phyloP scores from a whole-genome alignment of 179 eudicot genomes.

The Camellia oleifera region DNA sequence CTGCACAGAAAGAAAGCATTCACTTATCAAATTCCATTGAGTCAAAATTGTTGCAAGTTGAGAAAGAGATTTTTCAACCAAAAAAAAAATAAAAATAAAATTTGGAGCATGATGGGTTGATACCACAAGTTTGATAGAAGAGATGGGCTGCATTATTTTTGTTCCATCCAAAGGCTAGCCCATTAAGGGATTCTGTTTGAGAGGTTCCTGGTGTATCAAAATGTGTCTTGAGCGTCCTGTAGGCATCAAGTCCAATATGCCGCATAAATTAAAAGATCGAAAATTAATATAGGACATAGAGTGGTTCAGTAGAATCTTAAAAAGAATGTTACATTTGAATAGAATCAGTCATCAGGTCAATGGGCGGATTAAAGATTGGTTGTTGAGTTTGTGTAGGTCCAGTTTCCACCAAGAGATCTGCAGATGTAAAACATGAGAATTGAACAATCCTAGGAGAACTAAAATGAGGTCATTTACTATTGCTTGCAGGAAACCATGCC shows the following conservation, averaged over 20 bases:
- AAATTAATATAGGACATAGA: background rate
- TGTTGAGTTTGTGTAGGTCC: conserved; percentile 78
- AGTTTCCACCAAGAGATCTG: conserved; percentile 77
- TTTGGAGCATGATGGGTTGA: background rate
- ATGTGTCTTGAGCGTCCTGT: conserved; percentile 84
- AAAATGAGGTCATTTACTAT: background rate
- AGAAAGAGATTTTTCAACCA: background rate
- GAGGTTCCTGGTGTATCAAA: conserved; percentile 80
- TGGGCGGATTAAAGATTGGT: conserved; percentile 43
- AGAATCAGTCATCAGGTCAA: conserved; percentile 58
- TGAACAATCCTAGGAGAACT: background rate
- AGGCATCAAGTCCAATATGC: conserved; percentile 15
- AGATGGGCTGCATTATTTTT: conserved; percentile 77
- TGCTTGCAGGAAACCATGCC: background rate
- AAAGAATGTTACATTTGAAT: conserved; percentile 47
- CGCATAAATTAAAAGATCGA: background rate
- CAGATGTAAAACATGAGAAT: conserved; percentile 9
- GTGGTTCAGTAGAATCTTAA: background rate
- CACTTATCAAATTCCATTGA: background rate
- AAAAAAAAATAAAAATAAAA: background rate
- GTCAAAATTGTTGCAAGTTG: background rate
- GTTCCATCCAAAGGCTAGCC: conserved; percentile 74
- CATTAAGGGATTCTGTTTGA: conserved; percentile 64
- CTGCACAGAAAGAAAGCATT: conserved; percentile 38
- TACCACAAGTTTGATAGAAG: conserved; percentile 93